Percentiles rank a stretch among this genome's conserved stretches.
phyloP scores from a whole-genome alignment of 345 rosid genomes.

The Cardamine resedifolia region DNA sequence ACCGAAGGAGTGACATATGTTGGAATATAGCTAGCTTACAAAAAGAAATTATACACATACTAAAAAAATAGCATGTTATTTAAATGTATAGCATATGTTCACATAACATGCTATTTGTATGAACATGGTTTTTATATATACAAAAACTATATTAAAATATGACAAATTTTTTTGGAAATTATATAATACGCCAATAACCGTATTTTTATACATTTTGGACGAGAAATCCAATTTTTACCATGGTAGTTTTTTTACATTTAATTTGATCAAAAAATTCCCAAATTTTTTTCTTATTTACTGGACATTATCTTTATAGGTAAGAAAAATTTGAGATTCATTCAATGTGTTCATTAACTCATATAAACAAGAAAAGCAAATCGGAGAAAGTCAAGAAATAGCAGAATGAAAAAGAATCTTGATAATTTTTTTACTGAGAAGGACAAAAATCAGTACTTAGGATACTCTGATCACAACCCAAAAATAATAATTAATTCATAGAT shows the following conservation, averaged over 20 bases:
- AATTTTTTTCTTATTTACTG: background rate
- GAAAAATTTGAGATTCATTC: background rate
- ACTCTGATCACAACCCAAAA: slow-evolving; percentile 28
- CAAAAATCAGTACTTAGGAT: slow-evolving; percentile 31
- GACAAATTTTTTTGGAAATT: no score
- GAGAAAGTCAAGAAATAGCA: background rate
- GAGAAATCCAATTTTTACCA: background rate
- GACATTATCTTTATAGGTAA: background rate
- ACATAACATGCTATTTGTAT: no score
- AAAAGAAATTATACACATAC: background rate
- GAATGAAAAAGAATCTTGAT: background rate
- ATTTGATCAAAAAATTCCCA: background rate
- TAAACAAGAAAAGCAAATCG: no score
- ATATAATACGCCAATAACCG: background rate
- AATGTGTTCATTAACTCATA: background rate
- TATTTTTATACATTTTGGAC: background rate
- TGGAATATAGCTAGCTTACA: background rate
- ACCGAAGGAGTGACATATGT: background rate
- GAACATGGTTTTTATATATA: background rate
- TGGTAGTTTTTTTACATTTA: background rate
- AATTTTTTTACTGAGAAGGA: background rate
- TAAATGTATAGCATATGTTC: background rate
- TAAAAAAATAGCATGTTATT: background rate
- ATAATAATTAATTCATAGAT: background rate
- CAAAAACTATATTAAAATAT: background rate